Evolutionary conservation across 805 yeast genomes (phyloP), one percentile per base, ranked within the genome.

Genomic region (Cyberlindnera veronae): DNA sequence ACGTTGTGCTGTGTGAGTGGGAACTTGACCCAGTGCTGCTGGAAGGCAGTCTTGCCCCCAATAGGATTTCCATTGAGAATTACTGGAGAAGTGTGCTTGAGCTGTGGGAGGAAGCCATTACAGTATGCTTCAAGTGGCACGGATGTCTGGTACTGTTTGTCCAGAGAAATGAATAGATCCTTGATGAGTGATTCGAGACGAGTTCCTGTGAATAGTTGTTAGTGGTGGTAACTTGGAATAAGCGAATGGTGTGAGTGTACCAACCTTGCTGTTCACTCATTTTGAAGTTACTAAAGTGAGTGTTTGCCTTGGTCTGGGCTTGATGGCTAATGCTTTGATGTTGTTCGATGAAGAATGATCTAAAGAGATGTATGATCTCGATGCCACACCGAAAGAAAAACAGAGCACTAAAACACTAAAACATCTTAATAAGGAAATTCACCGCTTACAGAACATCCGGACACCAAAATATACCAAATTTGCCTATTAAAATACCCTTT

Each of bases 1-100:
- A 83, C 54, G 39, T 68, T 77, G 55, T 84, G 93, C 42, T 74
- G 79, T 1, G 88, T 69, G 13, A 62, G 53, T 6, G 86, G 85
- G 16, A 74, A 60, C 15, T 63, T 49, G n/a, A 75, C 53, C 86
- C 86, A 79, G 28, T 68, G 58, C 36, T 77, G 72, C 51, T 77
- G 84, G 50, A 79, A 78, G 39, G 71, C 75, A 13, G 61, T 55
- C 40, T 71, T 68, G 1, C 78, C 68, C 5, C 69, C 69, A 35
- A 76, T 62, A 10, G 85, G 84, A 19, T 72, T 66, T 1, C 85
- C 85, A 50, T 79, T 76, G 23, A 79, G 55, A 11, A 79, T 71
- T 13, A 79, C 71, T 9, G 84, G 76, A 24, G 79, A 66, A 20
- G 68, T 61, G 1, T 67, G 65, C 44, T 75, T 71, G 29, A 79